phyloP scores from a whole-genome alignment of 2,329 filamentous ascomycete genomes.

The Trichoderma atrobrunneum region DNA sequence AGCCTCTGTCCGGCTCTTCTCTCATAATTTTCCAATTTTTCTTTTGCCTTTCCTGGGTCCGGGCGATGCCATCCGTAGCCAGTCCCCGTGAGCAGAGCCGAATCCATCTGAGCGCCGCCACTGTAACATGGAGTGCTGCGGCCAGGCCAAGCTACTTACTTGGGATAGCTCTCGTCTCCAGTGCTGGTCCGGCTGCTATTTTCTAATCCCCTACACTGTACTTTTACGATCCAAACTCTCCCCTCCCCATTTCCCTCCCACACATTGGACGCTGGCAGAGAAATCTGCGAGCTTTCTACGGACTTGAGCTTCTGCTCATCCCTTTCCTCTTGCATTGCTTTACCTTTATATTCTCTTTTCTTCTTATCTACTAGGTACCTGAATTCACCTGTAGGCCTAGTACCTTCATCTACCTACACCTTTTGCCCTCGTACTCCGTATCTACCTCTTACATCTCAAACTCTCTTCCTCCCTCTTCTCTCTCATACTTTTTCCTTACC shows the following conservation, averaged over 20 bases:
- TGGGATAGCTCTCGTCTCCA: neutral
- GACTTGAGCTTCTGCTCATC: neutral
- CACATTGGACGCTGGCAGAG: conserved; percentile 8
- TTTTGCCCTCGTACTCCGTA: neutral
- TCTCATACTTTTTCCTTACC: neutral
- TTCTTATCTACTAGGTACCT: neutral
- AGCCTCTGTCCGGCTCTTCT: neutral
- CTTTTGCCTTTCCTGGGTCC: neutral
- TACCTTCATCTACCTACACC: neutral
- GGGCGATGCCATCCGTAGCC: conserved; percentile 1
- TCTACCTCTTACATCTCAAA: neutral
- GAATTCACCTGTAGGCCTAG: neutral
- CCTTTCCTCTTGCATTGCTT: neutral
- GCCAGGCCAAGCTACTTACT: neutral
- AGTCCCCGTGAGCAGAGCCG: conserved; percentile 13
- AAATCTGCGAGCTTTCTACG: neutral
- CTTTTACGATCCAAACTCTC: conserved; percentile 11
- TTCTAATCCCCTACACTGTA: conserved; percentile 1
- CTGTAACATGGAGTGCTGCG: conserved; percentile 7
- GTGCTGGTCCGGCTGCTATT: neutral
- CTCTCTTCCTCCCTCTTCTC: neutral
- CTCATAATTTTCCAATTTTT: neutral
- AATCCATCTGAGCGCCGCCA: conserved; percentile 18
- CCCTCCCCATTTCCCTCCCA: conserved; percentile 16
- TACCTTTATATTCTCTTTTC: neutral